Evolutionary conservation across 257 asterid genomes (phyloP).

Genomic region (Primulina eburnea): DNA sequence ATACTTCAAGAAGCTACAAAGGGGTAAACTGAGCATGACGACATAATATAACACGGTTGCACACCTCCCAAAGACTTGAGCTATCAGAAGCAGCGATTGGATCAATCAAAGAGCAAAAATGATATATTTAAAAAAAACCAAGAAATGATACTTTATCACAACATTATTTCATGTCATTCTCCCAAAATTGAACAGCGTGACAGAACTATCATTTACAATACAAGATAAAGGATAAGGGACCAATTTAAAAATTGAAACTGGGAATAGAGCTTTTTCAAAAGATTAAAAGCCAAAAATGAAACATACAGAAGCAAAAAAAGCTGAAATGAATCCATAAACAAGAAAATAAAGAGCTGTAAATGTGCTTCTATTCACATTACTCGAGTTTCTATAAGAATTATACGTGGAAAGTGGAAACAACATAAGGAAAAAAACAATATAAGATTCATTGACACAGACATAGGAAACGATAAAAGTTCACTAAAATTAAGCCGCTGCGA

Average conservation of each 20-base stretch:
- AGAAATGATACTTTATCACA: not conserved
- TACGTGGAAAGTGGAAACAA: not conserved
- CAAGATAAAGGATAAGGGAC: not conserved
- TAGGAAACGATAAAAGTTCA: too few species aligned
- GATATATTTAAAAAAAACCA: not conserved
- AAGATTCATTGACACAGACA: too few species aligned
- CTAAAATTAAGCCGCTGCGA: not conserved
- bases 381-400: not conserved
- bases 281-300: not conserved
- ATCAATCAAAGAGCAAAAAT: conserved; percentile 6
- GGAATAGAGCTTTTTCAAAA: not conserved
- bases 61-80: not conserved
- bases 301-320: not conserved
- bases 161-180: too few species aligned
- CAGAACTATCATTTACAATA: not conserved
- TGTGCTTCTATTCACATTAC: not conserved
- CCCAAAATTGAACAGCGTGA: not conserved
- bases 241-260: not conserved
- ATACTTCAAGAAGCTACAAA: conserved; percentile 4
- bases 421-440: not conserved
- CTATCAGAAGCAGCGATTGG: conserved; percentile 3
- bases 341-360: not conserved
- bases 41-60: not conserved
- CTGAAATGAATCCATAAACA: not conserved
- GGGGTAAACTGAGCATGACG: conserved; percentile 2